Base-by-base conservation (phyloP, 768 basidiomycete genomes). In the Kwoniella dejecticola region DNA sequence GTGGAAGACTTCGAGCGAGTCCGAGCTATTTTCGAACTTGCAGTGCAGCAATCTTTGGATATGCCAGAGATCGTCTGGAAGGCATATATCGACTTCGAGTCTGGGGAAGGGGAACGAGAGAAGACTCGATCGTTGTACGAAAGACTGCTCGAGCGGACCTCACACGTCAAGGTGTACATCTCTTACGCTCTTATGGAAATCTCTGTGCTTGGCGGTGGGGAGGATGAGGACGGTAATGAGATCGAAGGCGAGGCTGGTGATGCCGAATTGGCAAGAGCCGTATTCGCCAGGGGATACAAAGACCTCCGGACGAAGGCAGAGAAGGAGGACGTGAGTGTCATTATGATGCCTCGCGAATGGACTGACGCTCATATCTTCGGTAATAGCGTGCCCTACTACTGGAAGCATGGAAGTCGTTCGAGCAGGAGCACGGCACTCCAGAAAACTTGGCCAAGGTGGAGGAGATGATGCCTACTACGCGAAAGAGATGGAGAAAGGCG, bases 51-150 rank as follows among this genome's bases (percentile, higher is more conserved):
- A 73, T 85, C 88, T 15, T 82, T 97, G 33, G 91, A 93, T 49
- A 95, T 95, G 92, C 95, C 95, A 2, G 95, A 98, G 77, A 70
- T 79, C 38, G 77, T 80, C 13, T 80, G 79, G 79, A 80, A 80
- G 77, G 90, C 91, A 4, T 97, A 91, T 79, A 90, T 97, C 80
- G 95, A 97, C 79, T 96, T 96, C 69, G 95, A 98, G 80, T 86
- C 88, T 58, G 89, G 90, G 62, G 92, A 96, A 78, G 92, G 92
- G 69, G 93, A 97, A 67, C 86, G 91, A 40, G 89, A 89, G 59
- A 84, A 85, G 15, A 88, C 90, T 1, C 83, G 95, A n/a, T 83
- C 83, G 5, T 76, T 98, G 40, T 97, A 96, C 76, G 94, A 97
- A 80, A 85, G 93, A 19, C 84, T 97, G 19, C 83, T 96, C 48